A percentile compares a stretch with the other conserved stretches of the same genome.
phyloP scores from a whole-genome alignment of 1,284 basidiomycete species.

The Fomitopsis palustris region DNA sequence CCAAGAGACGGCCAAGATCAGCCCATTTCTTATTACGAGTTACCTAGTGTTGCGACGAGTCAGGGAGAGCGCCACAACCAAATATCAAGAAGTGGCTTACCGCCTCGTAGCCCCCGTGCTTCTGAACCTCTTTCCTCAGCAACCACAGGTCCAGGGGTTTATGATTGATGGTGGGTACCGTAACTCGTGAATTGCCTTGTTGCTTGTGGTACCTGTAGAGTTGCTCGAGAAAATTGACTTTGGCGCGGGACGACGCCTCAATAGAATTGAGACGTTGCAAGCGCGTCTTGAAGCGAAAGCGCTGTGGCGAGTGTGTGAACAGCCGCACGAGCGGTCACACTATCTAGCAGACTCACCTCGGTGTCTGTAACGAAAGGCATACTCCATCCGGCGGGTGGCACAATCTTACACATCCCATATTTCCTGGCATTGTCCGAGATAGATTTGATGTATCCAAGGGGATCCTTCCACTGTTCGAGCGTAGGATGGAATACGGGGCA shows the following conservation, averaged over 20 bases:
- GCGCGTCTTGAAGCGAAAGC: conserved; percentile 93
- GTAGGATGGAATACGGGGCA: conserved; percentile 91
- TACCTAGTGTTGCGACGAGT: conserved; percentile 46
- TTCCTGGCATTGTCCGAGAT: conserved; percentile 74
- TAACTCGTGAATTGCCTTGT: conserved; percentile 83
- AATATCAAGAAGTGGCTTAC: conserved; percentile 41
- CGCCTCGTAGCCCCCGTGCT: conserved; percentile 82
- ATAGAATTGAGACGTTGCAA: conserved; percentile 95
- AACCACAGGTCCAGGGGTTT: conserved; percentile 92
- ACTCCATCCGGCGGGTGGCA: conserved; percentile 92
- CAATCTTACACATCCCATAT: conserved; percentile 94
- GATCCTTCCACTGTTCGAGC: conserved; percentile 88
- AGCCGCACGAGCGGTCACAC: conserved; percentile 24
- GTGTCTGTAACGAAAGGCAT: conserved; percentile 98
- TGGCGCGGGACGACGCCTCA: conserved; percentile 94
- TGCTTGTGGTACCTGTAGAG: conserved; percentile 91
- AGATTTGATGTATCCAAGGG: conserved; percentile 91
- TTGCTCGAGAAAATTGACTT: conserved; percentile 96
- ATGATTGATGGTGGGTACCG: conserved; percentile 90
- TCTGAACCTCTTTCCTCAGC: conserved; percentile 87
- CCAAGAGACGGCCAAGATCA: conserved; percentile 77
- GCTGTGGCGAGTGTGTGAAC: conserved; percentile 42
- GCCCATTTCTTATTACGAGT: conserved; percentile 82
- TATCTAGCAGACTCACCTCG: conserved; percentile 55
- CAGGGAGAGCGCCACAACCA: conserved; percentile 2